Evolutionary conservation across 108 stramenopile genomes (phyloP), one percentile per base, ranked within the genome.

Genomic region (Mediolabrus comicus): DNA sequence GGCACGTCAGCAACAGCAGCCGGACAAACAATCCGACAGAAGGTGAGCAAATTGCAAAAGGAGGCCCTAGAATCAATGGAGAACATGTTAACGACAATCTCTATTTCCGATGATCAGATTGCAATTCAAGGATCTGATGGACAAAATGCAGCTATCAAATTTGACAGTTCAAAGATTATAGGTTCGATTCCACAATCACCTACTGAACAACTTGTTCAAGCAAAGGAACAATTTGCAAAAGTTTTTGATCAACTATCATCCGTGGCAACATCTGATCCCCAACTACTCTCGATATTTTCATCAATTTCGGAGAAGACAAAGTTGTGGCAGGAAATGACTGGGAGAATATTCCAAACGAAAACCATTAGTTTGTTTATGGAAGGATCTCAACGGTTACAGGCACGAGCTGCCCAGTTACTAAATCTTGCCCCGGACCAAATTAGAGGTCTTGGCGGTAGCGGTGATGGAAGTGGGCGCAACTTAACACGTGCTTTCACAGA

Each of bases 401-500:
- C 86, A 33, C 66, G 93, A 34, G 90, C 89, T 0, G 83, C 77
- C 4, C 69, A 83, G 32, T 46, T 95, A 9, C 78, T 95, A 46
- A 81, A 76, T 9, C 69, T 77, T 53, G 82, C 79, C 10, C 84
- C 89, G 34, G 62, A 82, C 22, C 71, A 86, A 33, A 79, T 85
- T 79, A 80, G 82, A n/a, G 67, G 36, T 17, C 10, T 54, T 17
- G 39, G 27, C 36, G 9, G 41, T 19, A 29, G 11, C 12, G 19
- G 56, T 1, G 59, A 35, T 27, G 51, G 53, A 8, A 34, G 35
- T 25, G 53, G 27, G 3, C 32, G 28, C 14, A 24, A 62, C 35
- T 78, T 90, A 6, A 90, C 87, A 9, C 87, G 88, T 26, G 88
- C 91, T 2, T 92, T 95, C 58, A 92, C 90, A 0, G 95, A 95